Base-by-base conservation (phyloP, 306 rosid species). In the Vachellia pachyceras region DNA sequence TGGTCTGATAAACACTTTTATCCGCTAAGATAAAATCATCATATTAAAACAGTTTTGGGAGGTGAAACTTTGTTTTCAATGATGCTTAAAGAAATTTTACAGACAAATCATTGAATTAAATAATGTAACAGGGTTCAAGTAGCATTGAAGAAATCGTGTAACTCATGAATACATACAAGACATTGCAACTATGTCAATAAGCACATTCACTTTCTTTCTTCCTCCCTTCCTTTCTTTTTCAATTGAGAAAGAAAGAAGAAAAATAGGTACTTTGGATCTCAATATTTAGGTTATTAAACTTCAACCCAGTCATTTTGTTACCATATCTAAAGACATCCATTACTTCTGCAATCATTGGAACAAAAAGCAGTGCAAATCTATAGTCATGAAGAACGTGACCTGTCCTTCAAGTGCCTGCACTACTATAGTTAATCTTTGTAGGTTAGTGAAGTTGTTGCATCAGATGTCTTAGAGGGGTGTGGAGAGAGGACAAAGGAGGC, bases 1-100 rank as follows among this genome's bases (percentile, higher is more conserved):
- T 40, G 5, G 10, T 57, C 35, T 64, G 42, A 15, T 15, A 64
- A 77, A 55, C 22, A 18, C 45, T 68, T 67, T 25, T 4, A 23
- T 33, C 79, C 63, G 14, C 55, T 70, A 33, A 54, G 20, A 54
- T 13, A 52, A 64, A 69, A 63, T 25, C 3, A 85, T 37, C 65
- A 61, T 17, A 49, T 60, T 61, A 33, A 60, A 60, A 41, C 10
- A 50, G 41, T 13, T 6, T 10, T 41, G 7, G 33, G 50, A 18
- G 72, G 33, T 68, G 33, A 37, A 2, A 39, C 17, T 5, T 20
- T 69, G n/a, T 22, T 69, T 69, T 20, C 54, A 36, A 35, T 5
- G 49, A 44, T 20, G 54, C 73, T n/a, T 25, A 1, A 6, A 4
- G 11, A 11, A 42, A 42, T 12, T 22, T 13, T n/a, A 8, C 33